Evolutionary conservation across 306 rosid species (phyloP).

Genomic region (Argentina anserina): DNA sequence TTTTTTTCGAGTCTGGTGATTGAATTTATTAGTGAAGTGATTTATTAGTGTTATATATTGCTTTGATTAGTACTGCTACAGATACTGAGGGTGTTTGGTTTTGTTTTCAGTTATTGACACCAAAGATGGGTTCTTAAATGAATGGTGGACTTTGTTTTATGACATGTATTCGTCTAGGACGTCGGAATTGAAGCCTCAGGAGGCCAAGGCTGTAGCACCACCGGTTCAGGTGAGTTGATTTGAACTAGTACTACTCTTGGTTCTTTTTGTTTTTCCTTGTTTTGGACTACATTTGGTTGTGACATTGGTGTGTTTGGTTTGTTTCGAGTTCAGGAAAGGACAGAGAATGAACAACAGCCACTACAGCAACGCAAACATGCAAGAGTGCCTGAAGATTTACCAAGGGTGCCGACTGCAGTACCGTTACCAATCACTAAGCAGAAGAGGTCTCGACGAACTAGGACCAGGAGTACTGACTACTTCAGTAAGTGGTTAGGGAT

Average conservation of each 20-base stretch:
- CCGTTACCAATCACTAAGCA: slow-evolving; percentile 10
- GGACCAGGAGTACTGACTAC: slow-evolving; percentile 13
- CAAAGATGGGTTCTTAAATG: slow-evolving; percentile 42
- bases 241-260: not conserved
- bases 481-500: slow-evolving; percentile 16
- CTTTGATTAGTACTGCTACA: slow-evolving; percentile 1
- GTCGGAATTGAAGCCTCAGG: slow-evolving; percentile 4
- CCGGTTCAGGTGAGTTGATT: slow-evolving; percentile 19
- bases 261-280: not conserved
- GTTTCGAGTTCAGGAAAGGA: slow-evolving; percentile 20
- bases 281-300: not conserved
- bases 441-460: slow-evolving; percentile 25
- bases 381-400: slow-evolving; percentile 8
- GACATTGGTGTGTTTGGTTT: slow-evolving; percentile 5
- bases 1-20: not conserved
- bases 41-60: not conserved
- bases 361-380: not conserved
- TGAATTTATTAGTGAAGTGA: not conserved
- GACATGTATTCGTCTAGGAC: slow-evolving; percentile 11
- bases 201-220: slow-evolving; percentile 22
- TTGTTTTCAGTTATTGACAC: slow-evolving; percentile 30
- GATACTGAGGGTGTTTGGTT: not conserved
- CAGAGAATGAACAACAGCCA: slow-evolving; percentile 18
- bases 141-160: slow-evolving; percentile 60
- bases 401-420: slow-evolving; percentile 9